These are phyloP conservation scores for Metschnikowia reukaufii DNA, from an alignment of 805 yeast species.

Conservation along the genomic window DNA sequence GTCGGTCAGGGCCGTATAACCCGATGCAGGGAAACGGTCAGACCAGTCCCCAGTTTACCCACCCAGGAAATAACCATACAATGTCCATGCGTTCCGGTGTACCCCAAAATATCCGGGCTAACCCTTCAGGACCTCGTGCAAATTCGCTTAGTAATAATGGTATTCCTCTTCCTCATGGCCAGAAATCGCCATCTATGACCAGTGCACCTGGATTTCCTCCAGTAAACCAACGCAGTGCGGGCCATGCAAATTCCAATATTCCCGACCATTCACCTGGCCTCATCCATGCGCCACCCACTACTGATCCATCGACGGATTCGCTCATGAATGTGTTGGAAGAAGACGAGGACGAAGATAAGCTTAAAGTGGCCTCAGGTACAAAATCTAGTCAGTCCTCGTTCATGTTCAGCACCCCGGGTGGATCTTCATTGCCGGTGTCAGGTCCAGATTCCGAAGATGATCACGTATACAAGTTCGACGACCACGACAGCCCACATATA, in stretches of 20 bases:
- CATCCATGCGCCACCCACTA: conserved; percentile 1
- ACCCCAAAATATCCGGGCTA: conserved; percentile 8
- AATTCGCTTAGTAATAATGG: conserved; percentile 17
- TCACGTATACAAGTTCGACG: conserved; percentile 35
- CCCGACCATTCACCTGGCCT: too few species aligned
- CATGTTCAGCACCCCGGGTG: neutral
- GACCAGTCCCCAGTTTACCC: conserved; percentile 1
- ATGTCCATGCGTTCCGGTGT: conserved; percentile 16
- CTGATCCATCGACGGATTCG: conserved; percentile 17
- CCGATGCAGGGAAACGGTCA: neutral
- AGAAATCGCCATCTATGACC: conserved; percentile 7
- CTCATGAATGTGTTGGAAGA: conserved; percentile 21
- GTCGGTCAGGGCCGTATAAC: neutral
- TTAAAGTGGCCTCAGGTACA: neutral
- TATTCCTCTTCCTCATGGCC: neutral
- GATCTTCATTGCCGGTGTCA: conserved; percentile 2
- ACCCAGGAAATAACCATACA: conserved; percentile 10
- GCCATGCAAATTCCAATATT: too few species aligned
- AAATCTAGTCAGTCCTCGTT: conserved; percentile 2
- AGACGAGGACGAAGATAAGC: conserved; percentile 17
- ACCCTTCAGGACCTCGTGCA: conserved; percentile 12
- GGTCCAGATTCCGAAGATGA: conserved; percentile 18
- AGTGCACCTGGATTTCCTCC: neutral
- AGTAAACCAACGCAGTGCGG: neutral
- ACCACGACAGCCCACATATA: conserved; percentile 26